Evolutionary conservation across 2,329 filamentous ascomycete genomes (phyloP).

Genomic region (Dothideomycetes sp.): DNA sequence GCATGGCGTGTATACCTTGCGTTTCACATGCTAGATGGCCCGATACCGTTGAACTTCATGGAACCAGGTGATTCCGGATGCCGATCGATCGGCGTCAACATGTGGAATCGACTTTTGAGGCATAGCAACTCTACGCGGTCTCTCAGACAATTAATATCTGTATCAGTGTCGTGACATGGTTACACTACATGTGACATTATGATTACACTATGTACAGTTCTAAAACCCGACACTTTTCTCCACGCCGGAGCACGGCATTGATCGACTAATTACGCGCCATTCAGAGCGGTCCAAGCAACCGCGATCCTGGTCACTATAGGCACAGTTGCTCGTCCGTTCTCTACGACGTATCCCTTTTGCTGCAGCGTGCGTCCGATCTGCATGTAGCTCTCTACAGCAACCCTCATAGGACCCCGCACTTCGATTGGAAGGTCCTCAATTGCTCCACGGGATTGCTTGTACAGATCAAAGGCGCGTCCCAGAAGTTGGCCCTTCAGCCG

Average conservation of each 20-base stretch:
- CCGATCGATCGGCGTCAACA: background rate
- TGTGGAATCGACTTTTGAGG: background rate
- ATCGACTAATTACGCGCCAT: background rate
- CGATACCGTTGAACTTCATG: background rate
- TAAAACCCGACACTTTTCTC: too few species aligned
- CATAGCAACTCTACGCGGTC: background rate
- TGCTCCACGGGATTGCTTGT: conserved; percentile 41
- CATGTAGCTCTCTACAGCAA: conserved; percentile 66
- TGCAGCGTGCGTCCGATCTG: conserved; percentile 57
- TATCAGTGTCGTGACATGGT: too few species aligned
- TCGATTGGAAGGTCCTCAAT: conserved; percentile 52
- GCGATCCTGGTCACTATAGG: conserved; percentile 37
- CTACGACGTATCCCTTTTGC: conserved; percentile 32
- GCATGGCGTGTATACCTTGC: too few species aligned
- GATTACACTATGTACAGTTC: too few species aligned
- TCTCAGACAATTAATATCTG: too few species aligned
- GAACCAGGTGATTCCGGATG: background rate
- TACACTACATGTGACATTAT: too few species aligned
- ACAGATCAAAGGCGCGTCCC: conserved; percentile 49
- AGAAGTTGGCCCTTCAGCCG: conserved; percentile 44
- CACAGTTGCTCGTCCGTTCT: conserved; percentile 35
- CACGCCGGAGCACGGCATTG: too few species aligned
- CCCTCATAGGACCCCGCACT: conserved; percentile 52
- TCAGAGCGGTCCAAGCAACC: conserved; percentile 45
- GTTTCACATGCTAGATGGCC: too few species aligned